Base-by-base conservation (phyloP, 345 rosid genomes). In the Salix koriyanagi region DNA sequence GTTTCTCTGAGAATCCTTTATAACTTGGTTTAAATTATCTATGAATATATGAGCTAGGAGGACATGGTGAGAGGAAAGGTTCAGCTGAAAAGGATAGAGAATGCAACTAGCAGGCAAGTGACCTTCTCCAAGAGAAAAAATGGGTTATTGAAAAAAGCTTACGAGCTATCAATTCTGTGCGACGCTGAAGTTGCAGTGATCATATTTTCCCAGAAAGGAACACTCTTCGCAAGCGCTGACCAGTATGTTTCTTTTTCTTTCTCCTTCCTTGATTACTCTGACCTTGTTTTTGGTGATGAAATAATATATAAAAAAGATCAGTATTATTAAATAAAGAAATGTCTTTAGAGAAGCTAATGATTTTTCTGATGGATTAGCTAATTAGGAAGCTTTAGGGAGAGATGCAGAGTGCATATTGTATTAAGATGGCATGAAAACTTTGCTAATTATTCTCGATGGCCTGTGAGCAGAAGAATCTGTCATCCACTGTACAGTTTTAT, bases 11-110 rank as follows among this genome's bases (percentile, higher is more conserved):
- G 58, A 67, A 68, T 34, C 37, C 14, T 37, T 25, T 16, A 10
- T 71, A 4, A 41, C 18, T 12, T 70, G 65, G 64, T 76, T 76
- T 80, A 28, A 30, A 30, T 4, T 69, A 19, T 18, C 7, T 5
- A 58, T 72, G 77, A 75, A n/a, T 18, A 3, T 5, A 30, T 72
- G 77, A 75, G n/a, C 54, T 2, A 54, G 65, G 28, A 73, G 83
- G 65, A 71, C 16, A 90, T 90, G 93, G 90, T 82, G 82, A 85
- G 91, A 76, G 91, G 93, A n/a, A 90, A 88, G 80, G 67, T 87
- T 72, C 76, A 88, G 83, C 84, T 90, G 86, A 88, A 77, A 83
- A 81, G 80, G 82, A 90, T 90, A 32, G 93, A 90, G 77, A 88
- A 87, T 32, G 72, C 69, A 15, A 80, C 88, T 12, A 88, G 89